Conservation (phyloP, 805 yeast species). For the Limtongia smithiae region DNA sequence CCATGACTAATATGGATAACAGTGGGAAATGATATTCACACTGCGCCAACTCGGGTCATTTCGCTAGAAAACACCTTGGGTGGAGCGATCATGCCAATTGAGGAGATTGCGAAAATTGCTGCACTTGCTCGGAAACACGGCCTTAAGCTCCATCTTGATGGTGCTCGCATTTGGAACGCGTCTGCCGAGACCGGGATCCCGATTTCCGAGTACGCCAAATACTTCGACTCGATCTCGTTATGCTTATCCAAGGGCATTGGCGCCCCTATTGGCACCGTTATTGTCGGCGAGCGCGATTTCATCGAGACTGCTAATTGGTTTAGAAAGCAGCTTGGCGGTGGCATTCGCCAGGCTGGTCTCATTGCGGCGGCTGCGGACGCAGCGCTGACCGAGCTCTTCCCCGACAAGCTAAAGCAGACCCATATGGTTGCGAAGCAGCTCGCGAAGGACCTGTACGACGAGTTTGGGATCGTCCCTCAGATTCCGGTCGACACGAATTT, state of each 20-base stretch:
- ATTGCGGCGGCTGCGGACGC: constrained; percentile 74
- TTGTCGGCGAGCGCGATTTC: constrained; percentile 62
- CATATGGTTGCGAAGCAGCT: constrained; percentile 54
- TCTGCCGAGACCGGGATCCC: constrained; percentile 66
- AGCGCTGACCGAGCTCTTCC: constrained; percentile 72
- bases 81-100: constrained; percentile 76
- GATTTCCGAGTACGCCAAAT: constrained; percentile 63
- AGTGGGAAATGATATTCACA: constrained; percentile 79
- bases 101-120: constrained; percentile 68
- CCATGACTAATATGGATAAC: constrained; percentile 39
- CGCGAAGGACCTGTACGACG: constrained; percentile 37
- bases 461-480: constrained; percentile 54
- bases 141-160: constrained; percentile 77
- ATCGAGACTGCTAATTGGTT: constrained; percentile 76
- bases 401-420: constrained; percentile 46
- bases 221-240: constrained; percentile 84
- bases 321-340: constrained; percentile 91
- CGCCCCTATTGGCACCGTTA: constrained; percentile 87
- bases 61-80: constrained; percentile 86
- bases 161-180: constrained; percentile 97
- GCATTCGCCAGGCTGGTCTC: constrained; percentile 84
- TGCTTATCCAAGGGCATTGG: constrained; percentile 88
- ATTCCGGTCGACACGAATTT: constrained; percentile 83
- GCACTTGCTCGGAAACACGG: constrained; percentile 61
- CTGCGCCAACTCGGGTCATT: constrained; percentile 81